Conservation (phyloP, 1,284 basidiomycete species). For the Mixia osmundae region DNA sequence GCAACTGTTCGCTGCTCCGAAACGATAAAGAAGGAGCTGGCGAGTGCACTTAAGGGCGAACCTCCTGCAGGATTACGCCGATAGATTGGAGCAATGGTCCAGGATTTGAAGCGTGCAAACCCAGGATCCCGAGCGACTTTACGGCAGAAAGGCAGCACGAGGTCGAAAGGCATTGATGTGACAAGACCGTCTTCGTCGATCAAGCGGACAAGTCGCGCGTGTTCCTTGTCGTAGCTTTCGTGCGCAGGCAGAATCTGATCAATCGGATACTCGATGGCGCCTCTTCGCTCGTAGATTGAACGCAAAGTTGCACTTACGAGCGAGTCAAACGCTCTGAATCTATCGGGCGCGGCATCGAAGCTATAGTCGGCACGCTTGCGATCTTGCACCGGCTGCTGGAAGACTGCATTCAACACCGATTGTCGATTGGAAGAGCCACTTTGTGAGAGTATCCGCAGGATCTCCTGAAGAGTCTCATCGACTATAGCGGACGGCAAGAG, state of each 20-base stretch:
- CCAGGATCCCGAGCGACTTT: slow-evolving; percentile 17
- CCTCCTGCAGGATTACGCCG: slow-evolving; percentile 10
- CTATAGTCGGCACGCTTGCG: slow-evolving; percentile 14
- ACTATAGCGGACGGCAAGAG: slow-evolving; percentile 16
- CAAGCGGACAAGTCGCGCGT: slow-evolving; percentile 14
- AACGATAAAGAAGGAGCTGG: slow-evolving; percentile 15
- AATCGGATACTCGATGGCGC: slow-evolving; percentile 15
- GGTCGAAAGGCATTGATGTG: slow-evolving; percentile 9
- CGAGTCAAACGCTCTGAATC: not conserved
- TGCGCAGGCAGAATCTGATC: slow-evolving; percentile 15
- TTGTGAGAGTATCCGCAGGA: slow-evolving; percentile 14
- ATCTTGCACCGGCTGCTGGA: slow-evolving; percentile 15
- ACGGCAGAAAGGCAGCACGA: slow-evolving; percentile 10
- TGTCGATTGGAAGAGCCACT: slow-evolving; percentile 15
- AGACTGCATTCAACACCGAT: slow-evolving; percentile 14
- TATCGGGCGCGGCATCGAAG: slow-evolving; percentile 12
- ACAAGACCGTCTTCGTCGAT: slow-evolving; percentile 16
- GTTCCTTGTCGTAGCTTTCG: slow-evolving; percentile 11
- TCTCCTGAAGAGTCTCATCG: slow-evolving; percentile 17
- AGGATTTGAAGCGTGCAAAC: slow-evolving; percentile 16
- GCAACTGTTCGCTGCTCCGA: slow-evolving; percentile 13
- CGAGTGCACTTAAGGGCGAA: slow-evolving; percentile 11
- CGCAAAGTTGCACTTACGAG: not conserved
- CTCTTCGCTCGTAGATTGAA: slow-evolving; percentile 13
- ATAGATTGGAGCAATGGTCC: slow-evolving; percentile 15